Evolutionary conservation across 2,329 filamentous ascomycete species (phyloP).

Genomic region (Zopfia rhizophila): DNA sequence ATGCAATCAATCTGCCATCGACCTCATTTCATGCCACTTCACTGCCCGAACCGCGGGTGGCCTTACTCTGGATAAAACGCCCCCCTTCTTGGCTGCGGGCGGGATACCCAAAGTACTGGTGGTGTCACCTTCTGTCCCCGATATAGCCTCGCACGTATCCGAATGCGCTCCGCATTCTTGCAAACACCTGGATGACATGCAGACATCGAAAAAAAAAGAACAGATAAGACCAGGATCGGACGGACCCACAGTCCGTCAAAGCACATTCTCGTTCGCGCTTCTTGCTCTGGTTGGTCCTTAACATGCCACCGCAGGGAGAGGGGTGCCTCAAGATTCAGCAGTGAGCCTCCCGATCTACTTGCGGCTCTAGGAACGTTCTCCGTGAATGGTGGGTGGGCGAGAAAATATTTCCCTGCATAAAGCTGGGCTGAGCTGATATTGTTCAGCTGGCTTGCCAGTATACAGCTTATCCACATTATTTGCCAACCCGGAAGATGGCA

Average conservation of each 20-base stretch:
- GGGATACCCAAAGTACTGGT: too few relatives aligned
- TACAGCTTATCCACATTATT: too few relatives aligned
- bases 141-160: constrained; percentile 39
- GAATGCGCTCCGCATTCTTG: constrained; percentile 27
- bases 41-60: too few relatives aligned
- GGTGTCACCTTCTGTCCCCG: constrained; percentile 23
- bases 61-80: too few relatives aligned
- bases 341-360: constrained; percentile 20
- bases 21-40: too few relatives aligned
- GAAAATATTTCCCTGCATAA: constrained; percentile 23
- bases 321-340: constrained; percentile 20
- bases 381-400: constrained; percentile 1
- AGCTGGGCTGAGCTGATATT: constrained; percentile 28
- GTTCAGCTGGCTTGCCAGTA: neutral
- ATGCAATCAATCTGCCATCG: too few relatives aligned
- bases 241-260: constrained; percentile 5
- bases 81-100: too few relatives aligned
- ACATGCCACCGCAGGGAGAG: constrained; percentile 9
- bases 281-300: neutral
- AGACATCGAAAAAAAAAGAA: constrained; percentile 19
- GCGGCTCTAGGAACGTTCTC: constrained; percentile 17
- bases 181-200: constrained; percentile 42
- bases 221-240: constrained; percentile 10
- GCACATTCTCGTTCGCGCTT: neutral
- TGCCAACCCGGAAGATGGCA: too few relatives aligned